Evolutionary conservation across 2,329 filamentous ascomycete species (phyloP).

Genomic region (Cercospora brassicicola): DNA sequence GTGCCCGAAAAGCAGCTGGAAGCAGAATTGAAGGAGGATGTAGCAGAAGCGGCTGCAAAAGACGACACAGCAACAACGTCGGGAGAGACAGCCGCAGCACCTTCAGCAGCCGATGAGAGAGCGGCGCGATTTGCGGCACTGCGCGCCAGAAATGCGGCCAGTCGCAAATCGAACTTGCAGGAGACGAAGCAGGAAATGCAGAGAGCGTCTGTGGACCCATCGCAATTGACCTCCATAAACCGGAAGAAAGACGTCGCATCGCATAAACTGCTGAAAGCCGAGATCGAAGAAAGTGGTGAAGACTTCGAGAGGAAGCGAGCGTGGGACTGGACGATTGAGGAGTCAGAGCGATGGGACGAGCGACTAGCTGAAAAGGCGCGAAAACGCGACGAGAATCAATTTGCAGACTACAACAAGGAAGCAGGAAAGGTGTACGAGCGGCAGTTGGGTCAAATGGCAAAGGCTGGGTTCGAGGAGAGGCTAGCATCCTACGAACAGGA

Average conservation of each 20-base stretch:
- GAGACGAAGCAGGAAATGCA: conserved; percentile 82
- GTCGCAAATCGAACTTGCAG: conserved; percentile 71
- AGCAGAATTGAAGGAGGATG: conserved; percentile 18
- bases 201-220: conserved; percentile 73
- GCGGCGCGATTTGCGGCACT: conserved; percentile 81
- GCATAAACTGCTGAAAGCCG: conserved; percentile 90
- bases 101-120: conserved; percentile 59
- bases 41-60: conserved; percentile 14
- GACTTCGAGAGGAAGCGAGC: conserved; percentile 97
- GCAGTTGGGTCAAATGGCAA: conserved; percentile 75
- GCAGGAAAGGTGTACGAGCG: conserved; percentile 92
- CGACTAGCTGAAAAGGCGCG: conserved; percentile 81
- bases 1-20: conserved; percentile 17
- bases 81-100: conserved; percentile 32
- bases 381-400: conserved; percentile 80
- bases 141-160: conserved; percentile 64
- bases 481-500: conserved; percentile 82
- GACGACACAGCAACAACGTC: conserved; percentile 17
- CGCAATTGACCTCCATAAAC: conserved; percentile 72
- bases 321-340: conserved; percentile 98
- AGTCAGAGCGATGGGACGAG: conserved; percentile 91
- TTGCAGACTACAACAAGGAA: conserved; percentile 84
- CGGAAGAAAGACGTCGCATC: conserved; percentile 84
- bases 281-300: conserved; percentile 78
- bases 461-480: conserved; percentile 32